Conservation (phyloP, 306 rosid genomes). For the Cercis canadensis region DNA sequence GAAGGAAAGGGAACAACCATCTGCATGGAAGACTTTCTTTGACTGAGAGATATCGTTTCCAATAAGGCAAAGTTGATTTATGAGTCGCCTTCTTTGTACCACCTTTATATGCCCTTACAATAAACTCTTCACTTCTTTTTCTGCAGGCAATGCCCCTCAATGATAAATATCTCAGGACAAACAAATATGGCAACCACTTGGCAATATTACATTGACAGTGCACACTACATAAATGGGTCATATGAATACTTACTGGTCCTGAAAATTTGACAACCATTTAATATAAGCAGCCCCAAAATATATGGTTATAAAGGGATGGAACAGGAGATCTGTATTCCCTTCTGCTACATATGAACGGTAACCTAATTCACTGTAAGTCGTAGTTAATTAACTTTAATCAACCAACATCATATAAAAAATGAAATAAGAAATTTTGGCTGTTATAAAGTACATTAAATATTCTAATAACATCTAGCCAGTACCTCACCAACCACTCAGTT, state of each 20-base stretch:
- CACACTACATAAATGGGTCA: conserved; percentile 14
- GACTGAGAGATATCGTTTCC: conserved; percentile 74
- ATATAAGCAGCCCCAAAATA: conserved; percentile 87
- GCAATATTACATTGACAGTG: neutral
- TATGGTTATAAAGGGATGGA: conserved; percentile 67
- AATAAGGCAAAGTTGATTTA: conserved; percentile 76
- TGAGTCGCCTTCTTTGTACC: conserved; percentile 82
- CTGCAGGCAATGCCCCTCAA: conserved; percentile 51
- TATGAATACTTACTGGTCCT: conserved; percentile 59
- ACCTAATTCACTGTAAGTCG: conserved; percentile 66
- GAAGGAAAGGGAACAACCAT: conserved; percentile 46
- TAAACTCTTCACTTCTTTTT: conserved; percentile 85
- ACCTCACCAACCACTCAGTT: conserved; percentile 72
- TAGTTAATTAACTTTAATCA: conserved; percentile 45
- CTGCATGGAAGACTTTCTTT: conserved; percentile 78
- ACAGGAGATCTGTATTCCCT: conserved; percentile 49
- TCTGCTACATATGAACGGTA: conserved; percentile 51
- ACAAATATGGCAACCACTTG: conserved; percentile 13
- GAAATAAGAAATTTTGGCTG: conserved; percentile 16
- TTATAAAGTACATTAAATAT: conserved; percentile 20
- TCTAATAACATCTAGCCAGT: conserved; percentile 24
- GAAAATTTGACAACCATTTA: conserved; percentile 69
- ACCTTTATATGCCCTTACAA: conserved; percentile 83
- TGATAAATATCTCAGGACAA: conserved; percentile 29
- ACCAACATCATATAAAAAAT: conserved; percentile 17